Percentiles rank a stretch among this genome's conserved stretches.
These are phyloP conservation scores for Linum lewisii DNA, from an alignment of 345 rosid species.

Conservation along the genomic window DNA sequence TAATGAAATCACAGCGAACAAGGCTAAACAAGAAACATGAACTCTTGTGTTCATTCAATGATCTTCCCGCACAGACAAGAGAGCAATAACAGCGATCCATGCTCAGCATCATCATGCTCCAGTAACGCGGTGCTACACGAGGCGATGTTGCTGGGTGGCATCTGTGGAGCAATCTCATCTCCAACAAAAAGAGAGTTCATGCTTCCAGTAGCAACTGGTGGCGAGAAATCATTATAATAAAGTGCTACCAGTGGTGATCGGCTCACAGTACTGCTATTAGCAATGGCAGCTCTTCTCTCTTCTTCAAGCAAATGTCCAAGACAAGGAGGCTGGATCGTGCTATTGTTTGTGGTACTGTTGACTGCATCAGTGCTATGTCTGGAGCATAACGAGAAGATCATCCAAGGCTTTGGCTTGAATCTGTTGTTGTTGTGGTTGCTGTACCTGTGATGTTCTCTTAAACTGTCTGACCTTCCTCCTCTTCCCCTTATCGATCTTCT, in stretches of 20 bases:
- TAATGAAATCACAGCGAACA: no score
- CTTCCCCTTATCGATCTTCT: constrained; percentile 49
- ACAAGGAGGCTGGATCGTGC: constrained; percentile 19
- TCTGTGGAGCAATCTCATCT: constrained; percentile 16
- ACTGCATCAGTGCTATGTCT: constrained; percentile 60
- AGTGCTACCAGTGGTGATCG: not conserved
- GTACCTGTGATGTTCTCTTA: constrained; percentile 13
- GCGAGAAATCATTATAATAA: constrained; percentile 18
- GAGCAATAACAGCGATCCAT: constrained; percentile 29
- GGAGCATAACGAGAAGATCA: constrained; percentile 70
- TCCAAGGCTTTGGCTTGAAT: constrained; percentile 48
- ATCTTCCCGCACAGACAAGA: constrained; percentile 39
- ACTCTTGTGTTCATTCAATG: constrained; percentile 16
- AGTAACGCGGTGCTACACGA: constrained; percentile 14
- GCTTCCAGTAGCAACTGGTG: constrained; percentile 9
- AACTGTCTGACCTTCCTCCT: constrained; percentile 20
- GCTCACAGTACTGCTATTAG: constrained; percentile 20
- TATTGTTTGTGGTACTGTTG: constrained; percentile 10
- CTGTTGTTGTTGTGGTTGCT: constrained; percentile 14
- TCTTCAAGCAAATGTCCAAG: constrained; percentile 66
- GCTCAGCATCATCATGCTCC: constrained; percentile 23
- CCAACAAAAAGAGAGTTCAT: constrained; percentile 19
- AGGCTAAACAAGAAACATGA: not conserved
- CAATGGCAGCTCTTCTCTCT: constrained; percentile 46
- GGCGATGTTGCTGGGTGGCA: no score